Evolutionary conservation across 2,329 filamentous ascomycete species (phyloP).

Genomic region (Phoma sp.): DNA sequence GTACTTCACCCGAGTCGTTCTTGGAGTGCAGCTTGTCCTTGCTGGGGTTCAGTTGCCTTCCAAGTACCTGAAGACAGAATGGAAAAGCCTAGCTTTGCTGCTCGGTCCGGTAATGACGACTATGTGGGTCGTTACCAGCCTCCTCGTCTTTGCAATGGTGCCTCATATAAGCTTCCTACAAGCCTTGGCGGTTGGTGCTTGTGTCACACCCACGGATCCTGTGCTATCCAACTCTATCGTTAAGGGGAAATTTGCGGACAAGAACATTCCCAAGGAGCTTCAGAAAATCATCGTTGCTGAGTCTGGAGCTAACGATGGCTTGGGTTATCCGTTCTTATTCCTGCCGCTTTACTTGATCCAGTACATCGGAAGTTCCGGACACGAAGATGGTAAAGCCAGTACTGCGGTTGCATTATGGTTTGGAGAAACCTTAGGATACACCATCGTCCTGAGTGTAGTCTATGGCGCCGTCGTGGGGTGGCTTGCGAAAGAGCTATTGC

Average conservation of each 20-base stretch:
- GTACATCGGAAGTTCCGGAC: constrained; percentile 65
- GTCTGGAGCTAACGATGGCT: constrained; percentile 86
- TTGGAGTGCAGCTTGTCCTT: constrained; percentile 88
- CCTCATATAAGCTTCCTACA: constrained; percentile 76
- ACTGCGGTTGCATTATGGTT: constrained; percentile 83
- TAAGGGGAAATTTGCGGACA: constrained; percentile 91
- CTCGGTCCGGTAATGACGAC: constrained; percentile 82
- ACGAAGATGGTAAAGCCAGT: constrained; percentile 57
- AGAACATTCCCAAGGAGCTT: constrained; percentile 81
- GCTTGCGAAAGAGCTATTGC: constrained; percentile 80
- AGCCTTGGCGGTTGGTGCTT: constrained; percentile 80
- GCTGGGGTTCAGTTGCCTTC: constrained; percentile 87
- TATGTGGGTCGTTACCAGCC: constrained; percentile 86
- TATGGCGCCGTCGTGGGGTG: constrained; percentile 82
- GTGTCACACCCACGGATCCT: constrained; percentile 91
- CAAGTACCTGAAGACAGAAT: constrained; percentile 79
- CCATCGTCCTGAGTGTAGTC: constrained; percentile 75
- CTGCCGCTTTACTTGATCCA: constrained; percentile 84
- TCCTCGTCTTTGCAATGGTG: constrained; percentile 78
- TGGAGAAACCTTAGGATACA: constrained; percentile 83
- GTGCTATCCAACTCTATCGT: constrained; percentile 88
- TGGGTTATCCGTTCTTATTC: constrained; percentile 89
- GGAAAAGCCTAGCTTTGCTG: constrained; percentile 75
- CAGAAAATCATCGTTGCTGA: constrained; percentile 73
- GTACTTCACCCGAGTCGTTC: constrained; percentile 83